Base-by-base conservation (phyloP, 1,139 yeast species). In the Dujonia santamariae region DNA sequence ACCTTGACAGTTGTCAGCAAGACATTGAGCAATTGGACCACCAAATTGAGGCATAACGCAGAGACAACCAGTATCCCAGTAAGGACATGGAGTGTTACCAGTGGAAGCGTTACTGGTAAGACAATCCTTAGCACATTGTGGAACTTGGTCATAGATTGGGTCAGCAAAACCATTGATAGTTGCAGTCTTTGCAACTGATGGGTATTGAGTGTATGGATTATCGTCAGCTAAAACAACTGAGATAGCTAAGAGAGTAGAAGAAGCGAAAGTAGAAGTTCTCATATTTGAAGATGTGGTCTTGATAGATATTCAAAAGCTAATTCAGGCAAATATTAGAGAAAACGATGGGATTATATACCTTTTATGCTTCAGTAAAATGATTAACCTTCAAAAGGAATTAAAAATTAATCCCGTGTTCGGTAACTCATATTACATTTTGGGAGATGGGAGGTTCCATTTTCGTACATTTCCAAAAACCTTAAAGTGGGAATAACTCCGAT, bases 91-190 rank as follows among this genome's bases (percentile, higher is more conserved):
- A 19, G 67, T 60, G 19, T 53, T 50, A n/a, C 48, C 47, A 23
- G 54, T 49, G n/a, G n/a, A n/a, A n/a, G n/a, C n/a, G 33, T 51
- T 49, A 24, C 42, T 38, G 11, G 49, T 53, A n/a, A 64, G 71
- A 56, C 77, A 71, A 2, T 46, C 47, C 43, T 60, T 48, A 31
- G 77, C 78, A 53, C 78, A 72, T 2, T 48, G 41, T 14, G 78
- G 77, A 26, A 71, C 53, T 9, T 43, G 39, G 35, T 44, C 56
- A 47, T 63, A 58, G 36, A 72, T 63, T 22, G 71, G 72, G 47
- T 72, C 78, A 26, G 78, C 78, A 42, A 72, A 71, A 3, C 78
- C 78, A 43, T 72, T 72, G 39, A 72, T 65, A 28, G 65, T 49
- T 31, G 77, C 78, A 16, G 78, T 69, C 40, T 71, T 53, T 22